Conservation (phyloP, 306 rosid genomes). For the Cucurbita pepo region DNA sequence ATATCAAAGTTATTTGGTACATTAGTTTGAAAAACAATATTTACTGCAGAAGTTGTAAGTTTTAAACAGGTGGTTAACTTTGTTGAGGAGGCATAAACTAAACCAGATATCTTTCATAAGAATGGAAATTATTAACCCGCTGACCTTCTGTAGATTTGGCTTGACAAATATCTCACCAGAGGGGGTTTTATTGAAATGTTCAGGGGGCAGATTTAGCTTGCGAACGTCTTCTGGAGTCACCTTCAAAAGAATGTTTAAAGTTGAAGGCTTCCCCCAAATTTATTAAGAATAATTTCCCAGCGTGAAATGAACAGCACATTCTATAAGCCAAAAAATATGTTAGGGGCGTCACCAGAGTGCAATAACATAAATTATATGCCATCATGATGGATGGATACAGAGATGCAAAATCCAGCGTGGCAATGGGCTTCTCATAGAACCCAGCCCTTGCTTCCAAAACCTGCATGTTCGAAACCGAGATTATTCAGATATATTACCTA, state of each 20-base stretch:
- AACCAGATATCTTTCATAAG: not conserved
- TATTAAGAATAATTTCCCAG: not conserved
- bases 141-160: conserved; percentile 69
- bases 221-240: conserved; percentile 67
- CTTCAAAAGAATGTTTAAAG: conserved; percentile 28
- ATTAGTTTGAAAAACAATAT: not conserved
- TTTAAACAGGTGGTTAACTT: not conserved
- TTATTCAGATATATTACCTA: not conserved
- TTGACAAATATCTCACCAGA: conserved; percentile 91
- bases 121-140: not conserved
- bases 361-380: conserved; percentile 97
- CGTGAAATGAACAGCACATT: not conserved
- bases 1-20: not conserved
- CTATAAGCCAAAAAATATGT: conserved; percentile 1
- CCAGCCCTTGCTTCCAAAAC: conserved; percentile 93
- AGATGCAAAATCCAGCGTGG: conserved; percentile 95
- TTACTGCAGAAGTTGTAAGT: not conserved
- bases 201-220: conserved; percentile 66
- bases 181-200: conserved; percentile 75
- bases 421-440: conserved; percentile 89
- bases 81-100: not conserved
- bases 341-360: conserved; percentile 68
- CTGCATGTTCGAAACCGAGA: conserved; percentile 24
- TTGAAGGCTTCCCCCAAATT: not conserved
- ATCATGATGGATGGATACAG: conserved; percentile 96